A percentile compares a stretch with the other conserved stretches of the same genome.
Evolutionary conservation across 805 yeast species (phyloP).

Genomic region (Nakazawaea populi): DNA sequence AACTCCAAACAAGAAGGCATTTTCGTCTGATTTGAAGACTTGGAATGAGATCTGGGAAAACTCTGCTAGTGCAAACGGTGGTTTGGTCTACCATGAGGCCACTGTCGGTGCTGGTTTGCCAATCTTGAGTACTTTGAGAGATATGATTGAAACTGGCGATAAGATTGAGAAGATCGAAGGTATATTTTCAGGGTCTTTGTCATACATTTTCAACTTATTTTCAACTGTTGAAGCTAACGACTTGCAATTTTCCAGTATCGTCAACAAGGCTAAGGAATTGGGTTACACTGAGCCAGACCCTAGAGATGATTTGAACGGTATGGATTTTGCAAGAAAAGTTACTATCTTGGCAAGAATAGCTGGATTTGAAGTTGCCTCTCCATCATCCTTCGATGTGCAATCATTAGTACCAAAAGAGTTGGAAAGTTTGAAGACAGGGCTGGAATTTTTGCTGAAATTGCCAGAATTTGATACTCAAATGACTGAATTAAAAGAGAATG

Average conservation of each 20-base stretch:
- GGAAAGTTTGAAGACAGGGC: constrained; percentile 65
- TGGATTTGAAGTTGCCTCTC: constrained; percentile 79
- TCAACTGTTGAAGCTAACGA: constrained; percentile 60
- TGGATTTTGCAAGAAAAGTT: constrained; percentile 97
- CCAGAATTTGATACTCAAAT: constrained; percentile 81
- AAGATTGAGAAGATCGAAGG: constrained; percentile 90
- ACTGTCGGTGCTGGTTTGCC: constrained; percentile 99
- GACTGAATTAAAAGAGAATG: constrained; percentile 71
- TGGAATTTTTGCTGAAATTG: constrained; percentile 73
- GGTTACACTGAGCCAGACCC: constrained; percentile 99
- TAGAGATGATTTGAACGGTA: constrained; percentile 96
- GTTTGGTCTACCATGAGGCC: constrained; percentile 94
- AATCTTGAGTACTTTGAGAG: constrained; percentile 81
- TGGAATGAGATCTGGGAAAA: constrained; percentile 72
- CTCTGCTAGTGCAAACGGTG: constrained; percentile 50
- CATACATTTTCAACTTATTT: constrained; percentile 91
- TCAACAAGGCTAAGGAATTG: constrained; percentile 76
- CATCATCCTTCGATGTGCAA: constrained; percentile 90
- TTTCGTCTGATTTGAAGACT: constrained; percentile 64
- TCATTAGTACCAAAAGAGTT: constrained; percentile 86
- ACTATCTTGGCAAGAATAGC: constrained; percentile 92
- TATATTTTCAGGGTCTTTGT: constrained; percentile 91
- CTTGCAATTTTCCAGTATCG: constrained; percentile 84
- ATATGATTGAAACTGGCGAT: constrained; percentile 89
- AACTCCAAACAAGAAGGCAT: constrained; percentile 97